phyloP scores from a whole-genome alignment of 331 rosid species.

The Acacia concinna region DNA sequence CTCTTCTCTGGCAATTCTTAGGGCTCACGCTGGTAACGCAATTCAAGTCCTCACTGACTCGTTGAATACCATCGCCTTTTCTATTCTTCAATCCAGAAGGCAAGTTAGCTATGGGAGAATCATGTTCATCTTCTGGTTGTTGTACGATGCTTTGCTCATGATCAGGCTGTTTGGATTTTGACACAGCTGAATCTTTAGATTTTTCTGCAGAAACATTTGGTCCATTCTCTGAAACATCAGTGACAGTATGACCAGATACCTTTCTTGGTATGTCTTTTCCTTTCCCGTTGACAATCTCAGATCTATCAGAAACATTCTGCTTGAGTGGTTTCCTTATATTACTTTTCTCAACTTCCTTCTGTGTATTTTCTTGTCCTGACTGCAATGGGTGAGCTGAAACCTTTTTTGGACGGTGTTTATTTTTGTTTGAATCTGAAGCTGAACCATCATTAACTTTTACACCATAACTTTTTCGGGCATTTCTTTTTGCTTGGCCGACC shows the following conservation, averaged over 20 bases:
- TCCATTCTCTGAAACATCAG: constrained; percentile 33
- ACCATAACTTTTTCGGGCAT: constrained; percentile 30
- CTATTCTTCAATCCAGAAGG: constrained; percentile 25
- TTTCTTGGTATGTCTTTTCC: constrained; percentile 24
- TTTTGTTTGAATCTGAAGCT: constrained; percentile 42
- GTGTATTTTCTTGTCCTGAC: constrained; percentile 40
- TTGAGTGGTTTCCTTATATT: constrained; percentile 32
- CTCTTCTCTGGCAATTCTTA: constrained; percentile 52
- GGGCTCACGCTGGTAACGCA: constrained; percentile 25
- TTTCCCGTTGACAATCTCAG: constrained; percentile 33
- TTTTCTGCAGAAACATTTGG: constrained; percentile 31
- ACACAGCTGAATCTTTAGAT: constrained; percentile 25
- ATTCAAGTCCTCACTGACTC: constrained; percentile 32
- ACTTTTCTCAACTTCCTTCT: constrained; percentile 37
- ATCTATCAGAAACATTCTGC: constrained; percentile 34
- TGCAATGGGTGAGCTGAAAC: constrained; percentile 34
- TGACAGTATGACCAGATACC: constrained; percentile 29
- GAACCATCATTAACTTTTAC: constrained; percentile 34
- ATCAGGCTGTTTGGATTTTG: constrained; percentile 31
- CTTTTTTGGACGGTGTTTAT: constrained; percentile 43
- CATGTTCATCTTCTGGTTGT: constrained; percentile 29
- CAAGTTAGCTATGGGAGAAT: constrained; percentile 26
- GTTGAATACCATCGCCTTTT: constrained; percentile 34
- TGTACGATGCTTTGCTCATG: constrained; percentile 22
- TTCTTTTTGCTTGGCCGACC: constrained; percentile 37